These are phyloP conservation scores for Garcia nutans DNA, from an alignment of 345 rosid species.

Conservation along the genomic window DNA sequence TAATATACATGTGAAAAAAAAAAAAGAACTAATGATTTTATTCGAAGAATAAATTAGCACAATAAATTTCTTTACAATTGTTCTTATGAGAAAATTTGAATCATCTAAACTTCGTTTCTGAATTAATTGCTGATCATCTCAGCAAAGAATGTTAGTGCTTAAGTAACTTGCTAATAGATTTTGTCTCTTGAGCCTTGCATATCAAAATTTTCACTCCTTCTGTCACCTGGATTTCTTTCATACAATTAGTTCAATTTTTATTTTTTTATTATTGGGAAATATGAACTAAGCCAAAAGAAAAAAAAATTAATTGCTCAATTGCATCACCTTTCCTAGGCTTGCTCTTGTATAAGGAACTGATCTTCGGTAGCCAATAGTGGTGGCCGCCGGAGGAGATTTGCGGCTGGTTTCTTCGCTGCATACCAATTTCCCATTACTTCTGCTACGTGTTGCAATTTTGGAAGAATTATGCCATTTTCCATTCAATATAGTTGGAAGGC, in stretches of 20 bases:
- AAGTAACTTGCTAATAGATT: slow-evolving; percentile 48
- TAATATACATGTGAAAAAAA: no score
- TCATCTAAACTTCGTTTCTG: no score
- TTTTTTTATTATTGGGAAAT: no score
- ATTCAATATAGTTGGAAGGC: slow-evolving; percentile 56
- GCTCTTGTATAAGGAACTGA: slow-evolving; percentile 59
- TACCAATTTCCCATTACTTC: slow-evolving; percentile 40
- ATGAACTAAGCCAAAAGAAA: no score
- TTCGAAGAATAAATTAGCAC: no score
- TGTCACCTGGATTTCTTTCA: slow-evolving; percentile 40
- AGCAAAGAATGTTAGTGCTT: slow-evolving; percentile 67
- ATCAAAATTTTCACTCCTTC: slow-evolving; percentile 53
- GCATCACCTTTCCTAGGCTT: slow-evolving; percentile 53
- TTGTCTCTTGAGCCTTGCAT: slow-evolving; percentile 54
- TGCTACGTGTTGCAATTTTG: slow-evolving; percentile 62
- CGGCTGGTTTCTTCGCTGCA: slow-evolving; percentile 34
- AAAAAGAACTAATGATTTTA: no score
- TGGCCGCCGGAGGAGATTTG: slow-evolving; percentile 43
- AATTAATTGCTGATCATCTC: slow-evolving; percentile 24
- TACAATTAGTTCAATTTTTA: not conserved
- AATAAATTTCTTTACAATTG: no score
- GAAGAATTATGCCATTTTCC: slow-evolving; percentile 50
- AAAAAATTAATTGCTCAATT: no score
- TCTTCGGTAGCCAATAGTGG: slow-evolving; percentile 42
- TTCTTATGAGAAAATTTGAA: no score